Base-by-base conservation (phyloP, 768 basidiomycete genomes). In the Termitomyces sp. region DNA sequence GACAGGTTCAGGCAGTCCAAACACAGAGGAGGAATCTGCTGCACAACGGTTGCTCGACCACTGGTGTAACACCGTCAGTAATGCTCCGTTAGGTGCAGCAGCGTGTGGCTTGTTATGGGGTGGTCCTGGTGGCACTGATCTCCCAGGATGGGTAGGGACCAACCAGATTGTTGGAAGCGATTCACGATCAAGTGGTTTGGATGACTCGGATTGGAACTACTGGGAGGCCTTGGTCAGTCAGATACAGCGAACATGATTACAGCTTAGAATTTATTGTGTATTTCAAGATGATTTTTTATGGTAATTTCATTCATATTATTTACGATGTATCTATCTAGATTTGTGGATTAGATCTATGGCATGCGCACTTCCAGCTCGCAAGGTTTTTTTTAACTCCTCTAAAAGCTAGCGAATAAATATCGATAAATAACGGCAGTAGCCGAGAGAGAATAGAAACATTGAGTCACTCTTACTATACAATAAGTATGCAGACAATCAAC, bases 31-130 rank as follows among this genome's bases (percentile, higher is more conserved):
- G 10, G 86, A 91, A 65, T 84, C 81, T 26, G 76, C 86, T 7
- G 90, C 90, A 4, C 91, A 94, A 65, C 82, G 82, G 12, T 68
- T 94, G 55, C 74, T 94, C 47, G 90, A 94, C 68, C 87, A 92
- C 60, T 93, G 92, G 91, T 88, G 84, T 65, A 87, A 86, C 60
- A 84, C 86, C n/a, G 82, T 91, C 61, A 88, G 83, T 65, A 87
- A 85, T 57, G 79, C 84, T 12, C 78, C 80, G 2, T 63, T 83
- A 2, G 85, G 87, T 62, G 73, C 77, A 22, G 68, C 77, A 3
- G 73, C 75, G 22, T 76, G 77, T 29, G 76, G 74, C 50, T 75
- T 84, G 60, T 79, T 84, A 8, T 88, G 87, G 87, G 79, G 80
- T 22, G 82, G 83, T 14, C 76, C 81, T 7, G 79, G 80, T 14